Conservation (phyloP, 345 rosid genomes). For the Stellera chamaejasme region DNA sequence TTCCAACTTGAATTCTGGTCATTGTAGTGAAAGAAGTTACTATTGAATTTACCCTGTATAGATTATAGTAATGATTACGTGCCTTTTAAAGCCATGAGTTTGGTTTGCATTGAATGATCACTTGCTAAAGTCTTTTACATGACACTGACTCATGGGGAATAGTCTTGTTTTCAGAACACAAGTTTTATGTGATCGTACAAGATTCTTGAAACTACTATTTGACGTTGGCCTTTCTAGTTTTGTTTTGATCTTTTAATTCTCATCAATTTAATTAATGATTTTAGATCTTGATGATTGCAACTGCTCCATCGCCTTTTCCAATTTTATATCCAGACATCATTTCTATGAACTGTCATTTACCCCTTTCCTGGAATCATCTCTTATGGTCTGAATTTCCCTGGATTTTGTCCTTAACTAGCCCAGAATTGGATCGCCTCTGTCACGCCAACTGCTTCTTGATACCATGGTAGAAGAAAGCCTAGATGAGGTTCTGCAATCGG, state of each 20-base stretch:
- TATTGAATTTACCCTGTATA: too few relatives aligned
- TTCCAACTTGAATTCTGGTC: not conserved
- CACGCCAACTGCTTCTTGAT: conserved; percentile 5
- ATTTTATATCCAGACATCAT: conserved; percentile 24
- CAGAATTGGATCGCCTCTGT: conserved; percentile 20
- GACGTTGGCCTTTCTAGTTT: conserved; percentile 30
- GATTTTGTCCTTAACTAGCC: conserved; percentile 23
- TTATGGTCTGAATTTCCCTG: conserved; percentile 17
- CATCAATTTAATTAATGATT: conserved; percentile 12
- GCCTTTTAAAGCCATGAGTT: conserved; percentile 8
- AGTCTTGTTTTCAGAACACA: conserved; percentile 36
- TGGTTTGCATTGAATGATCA: conserved; percentile 48
- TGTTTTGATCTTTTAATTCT: conserved; percentile 20
- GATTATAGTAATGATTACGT: conserved; percentile 6
- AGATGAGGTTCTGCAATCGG: conserved; percentile 26
- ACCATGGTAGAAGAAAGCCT: conserved; percentile 46
- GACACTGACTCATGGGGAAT: conserved; percentile 40
- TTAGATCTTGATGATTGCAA: conserved; percentile 42
- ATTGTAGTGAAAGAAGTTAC: too few relatives aligned
- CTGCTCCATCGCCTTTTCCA: conserved; percentile 50
- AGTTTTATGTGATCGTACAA: conserved; percentile 39
- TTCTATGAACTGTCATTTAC: conserved; percentile 7
- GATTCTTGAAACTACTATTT: conserved; percentile 48
- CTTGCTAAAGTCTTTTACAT: conserved; percentile 26
- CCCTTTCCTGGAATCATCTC: conserved; percentile 21